Percentiles rank a stretch among this genome's conserved stretches.
phyloP scores from a whole-genome alignment of 208 protist genomes.

The Acanthamoeba quina region DNA sequence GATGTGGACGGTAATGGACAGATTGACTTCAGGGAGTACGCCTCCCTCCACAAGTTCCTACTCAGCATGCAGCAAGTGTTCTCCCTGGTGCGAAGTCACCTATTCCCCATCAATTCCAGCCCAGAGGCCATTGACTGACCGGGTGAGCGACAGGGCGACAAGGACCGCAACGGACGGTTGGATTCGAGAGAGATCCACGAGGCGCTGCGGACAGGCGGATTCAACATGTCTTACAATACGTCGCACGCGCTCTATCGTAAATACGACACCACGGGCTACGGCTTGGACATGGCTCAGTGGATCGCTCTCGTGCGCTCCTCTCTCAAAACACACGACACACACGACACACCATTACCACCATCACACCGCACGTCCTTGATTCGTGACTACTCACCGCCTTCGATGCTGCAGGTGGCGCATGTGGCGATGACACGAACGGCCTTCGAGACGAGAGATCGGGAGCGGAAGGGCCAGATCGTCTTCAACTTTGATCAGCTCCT shows the following conservation, averaged over 20 bases:
- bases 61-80: slow-evolving; percentile 74
- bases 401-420: slow-evolving; percentile 44
- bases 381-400: background rate
- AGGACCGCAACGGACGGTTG: slow-evolving; percentile 65
- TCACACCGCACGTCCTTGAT: background rate
- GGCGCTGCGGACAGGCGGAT: slow-evolving; percentile 42
- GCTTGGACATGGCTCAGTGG: slow-evolving; percentile 66
- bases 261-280: slow-evolving; percentile 69
- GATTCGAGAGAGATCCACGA: slow-evolving; percentile 70
- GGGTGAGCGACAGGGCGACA: slow-evolving; percentile 45
- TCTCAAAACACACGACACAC: background rate
- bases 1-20: slow-evolving; percentile 61
- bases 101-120: background rate
- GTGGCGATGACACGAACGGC: slow-evolving; percentile 62
- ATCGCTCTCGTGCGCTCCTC: slow-evolving; percentile 20
- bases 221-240: slow-evolving; percentile 59
- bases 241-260: slow-evolving; percentile 43
- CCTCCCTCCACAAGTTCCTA: slow-evolving; percentile 70
- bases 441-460: slow-evolving; percentile 40
- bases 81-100: slow-evolving; percentile 2
- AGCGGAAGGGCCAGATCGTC: slow-evolving; percentile 21
- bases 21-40: slow-evolving; percentile 69
- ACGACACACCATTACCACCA: background rate
- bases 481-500: slow-evolving; percentile 73
- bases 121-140: background rate